phyloP scores from a whole-genome alignment of 768 basidiomycete species.

The Hemileccinum impolitum region DNA sequence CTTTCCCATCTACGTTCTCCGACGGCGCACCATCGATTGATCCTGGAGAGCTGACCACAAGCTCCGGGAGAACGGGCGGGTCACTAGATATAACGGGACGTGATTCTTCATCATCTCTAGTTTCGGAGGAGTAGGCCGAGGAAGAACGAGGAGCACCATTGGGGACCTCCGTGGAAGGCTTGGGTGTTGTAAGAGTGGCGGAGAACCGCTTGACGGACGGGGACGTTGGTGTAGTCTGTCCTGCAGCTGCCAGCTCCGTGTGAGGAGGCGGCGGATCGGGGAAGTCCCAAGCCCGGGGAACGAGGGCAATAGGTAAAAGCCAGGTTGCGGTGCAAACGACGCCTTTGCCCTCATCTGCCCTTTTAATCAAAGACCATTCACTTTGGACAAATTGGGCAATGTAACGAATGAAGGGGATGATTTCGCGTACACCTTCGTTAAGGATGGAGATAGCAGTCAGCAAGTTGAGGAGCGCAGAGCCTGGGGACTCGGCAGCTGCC shows the following conservation, averaged over 20 bases:
- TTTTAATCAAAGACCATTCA: constrained; percentile 65
- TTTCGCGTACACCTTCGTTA: constrained; percentile 74
- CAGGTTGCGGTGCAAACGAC: constrained; percentile 92
- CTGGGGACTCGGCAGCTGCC: constrained; percentile 58
- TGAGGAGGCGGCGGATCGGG: constrained; percentile 39
- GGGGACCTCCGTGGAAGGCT: constrained; percentile 26
- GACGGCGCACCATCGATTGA: constrained; percentile 29
- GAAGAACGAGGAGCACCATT: constrained; percentile 22
- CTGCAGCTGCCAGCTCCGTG: constrained; percentile 13
- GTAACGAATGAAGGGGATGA: constrained; percentile 82
- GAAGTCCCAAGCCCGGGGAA: constrained; percentile 81
- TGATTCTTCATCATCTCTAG: constrained; percentile 24
- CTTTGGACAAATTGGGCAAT: constrained; percentile 75
- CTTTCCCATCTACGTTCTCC: constrained; percentile 14
- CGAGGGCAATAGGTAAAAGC: constrained; percentile 78
- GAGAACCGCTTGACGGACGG: constrained; percentile 24
- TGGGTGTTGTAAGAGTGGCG: constrained; percentile 24
- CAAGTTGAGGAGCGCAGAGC: constrained; percentile 60
- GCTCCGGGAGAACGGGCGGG: constrained; percentile 32
- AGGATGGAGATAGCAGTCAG: constrained; percentile 68
- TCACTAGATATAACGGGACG: constrained; percentile 25
- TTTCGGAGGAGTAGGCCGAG: constrained; percentile 29
- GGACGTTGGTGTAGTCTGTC: constrained; percentile 18
- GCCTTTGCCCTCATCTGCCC: constrained; percentile 64
- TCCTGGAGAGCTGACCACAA: constrained; percentile 33